Percentiles rank a stretch among this genome's conserved stretches.
phyloP scores from a whole-genome alignment of 345 rosid genomes.

The Citrus australasica region DNA sequence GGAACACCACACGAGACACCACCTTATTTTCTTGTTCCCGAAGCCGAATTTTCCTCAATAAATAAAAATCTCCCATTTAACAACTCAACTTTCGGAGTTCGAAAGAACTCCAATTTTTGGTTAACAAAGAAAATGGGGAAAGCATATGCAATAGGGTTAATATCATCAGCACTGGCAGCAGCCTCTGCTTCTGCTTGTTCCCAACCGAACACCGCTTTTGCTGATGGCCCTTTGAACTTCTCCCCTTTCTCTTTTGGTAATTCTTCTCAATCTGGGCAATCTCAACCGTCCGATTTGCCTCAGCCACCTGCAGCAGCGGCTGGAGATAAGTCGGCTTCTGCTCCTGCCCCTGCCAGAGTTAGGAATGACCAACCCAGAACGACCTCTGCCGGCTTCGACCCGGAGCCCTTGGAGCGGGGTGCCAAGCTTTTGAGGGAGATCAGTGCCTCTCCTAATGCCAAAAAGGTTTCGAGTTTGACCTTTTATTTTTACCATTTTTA shows the following conservation, averaged over 20 bases:
- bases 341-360: conserved; percentile 31
- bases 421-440: conserved; percentile 72
- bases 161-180: conserved; percentile 72
- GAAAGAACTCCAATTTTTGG: background rate
- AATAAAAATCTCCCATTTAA: background rate
- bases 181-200: conserved; percentile 51
- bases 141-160: conserved; percentile 46
- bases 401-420: conserved; percentile 87
- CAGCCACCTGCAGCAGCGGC: conserved; percentile 16
- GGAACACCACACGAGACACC: conserved; percentile 2
- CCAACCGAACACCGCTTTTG: conserved; percentile 34
- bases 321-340: conserved; percentile 28
- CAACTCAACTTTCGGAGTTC: too few species aligned
- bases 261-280: conserved; percentile 25
- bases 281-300: conserved; percentile 33
- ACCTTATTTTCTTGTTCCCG: conserved; percentile 27
- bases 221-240: conserved; percentile 70
- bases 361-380: conserved; percentile 83
- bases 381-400: conserved; percentile 82
- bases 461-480: conserved; percentile 47
- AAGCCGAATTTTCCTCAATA: conserved; percentile 20
- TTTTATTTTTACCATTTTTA: too few species aligned
- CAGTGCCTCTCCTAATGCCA: conserved; percentile 57
- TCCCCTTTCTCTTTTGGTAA: conserved; percentile 30
- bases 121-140: conserved; percentile 47